These are phyloP conservation scores for Neocatenulostroma microsporum DNA, from an alignment of 2,329 filamentous ascomycete genomes.

Conservation along the genomic window DNA sequence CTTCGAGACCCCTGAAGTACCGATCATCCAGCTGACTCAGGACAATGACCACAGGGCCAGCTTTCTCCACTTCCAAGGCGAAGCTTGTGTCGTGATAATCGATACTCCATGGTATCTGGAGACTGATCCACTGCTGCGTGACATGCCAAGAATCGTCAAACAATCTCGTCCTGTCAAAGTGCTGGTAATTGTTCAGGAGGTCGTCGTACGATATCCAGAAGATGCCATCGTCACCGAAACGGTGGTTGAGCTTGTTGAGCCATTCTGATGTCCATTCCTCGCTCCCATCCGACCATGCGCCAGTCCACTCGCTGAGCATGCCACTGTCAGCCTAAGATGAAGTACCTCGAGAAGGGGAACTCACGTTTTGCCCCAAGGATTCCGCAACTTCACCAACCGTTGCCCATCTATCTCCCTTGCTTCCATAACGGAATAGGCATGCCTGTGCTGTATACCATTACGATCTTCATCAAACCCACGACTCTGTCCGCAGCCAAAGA, in stretches of 20 bases:
- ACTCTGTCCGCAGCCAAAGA: conserved; percentile 4
- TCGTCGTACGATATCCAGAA: conserved; percentile 54
- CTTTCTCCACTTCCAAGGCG: neutral
- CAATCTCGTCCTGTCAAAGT: conserved; percentile 4
- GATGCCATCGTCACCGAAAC: conserved; percentile 30
- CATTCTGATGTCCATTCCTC: conserved; percentile 74
- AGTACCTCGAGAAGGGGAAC: too few species aligned
- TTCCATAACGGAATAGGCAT: conserved; percentile 4
- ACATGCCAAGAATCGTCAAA: conserved; percentile 1
- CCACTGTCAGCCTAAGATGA: too few species aligned
- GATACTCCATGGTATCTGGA: conserved; percentile 1
- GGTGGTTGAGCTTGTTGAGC: conserved; percentile 60
- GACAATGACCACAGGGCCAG: conserved; percentile 1
- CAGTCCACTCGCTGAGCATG: conserved; percentile 57
- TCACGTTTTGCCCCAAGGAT: conserved; percentile 64
- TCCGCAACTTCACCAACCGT: conserved; percentile 38
- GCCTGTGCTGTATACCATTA: conserved; percentile 4
- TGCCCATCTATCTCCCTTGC: conserved; percentile 1
- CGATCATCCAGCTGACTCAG: conserved; percentile 5
- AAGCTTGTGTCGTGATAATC: conserved; percentile 5
- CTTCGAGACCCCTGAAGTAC: conserved; percentile 5
- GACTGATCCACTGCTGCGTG: conserved; percentile 3
- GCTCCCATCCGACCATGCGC: conserved; percentile 65
- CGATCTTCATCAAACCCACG: conserved; percentile 5
- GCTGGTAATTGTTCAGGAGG: conserved; percentile 42